Evolutionary conservation across 2,329 filamentous ascomycete species (phyloP).

Genomic region (Arthrobotrys entomopaga): DNA sequence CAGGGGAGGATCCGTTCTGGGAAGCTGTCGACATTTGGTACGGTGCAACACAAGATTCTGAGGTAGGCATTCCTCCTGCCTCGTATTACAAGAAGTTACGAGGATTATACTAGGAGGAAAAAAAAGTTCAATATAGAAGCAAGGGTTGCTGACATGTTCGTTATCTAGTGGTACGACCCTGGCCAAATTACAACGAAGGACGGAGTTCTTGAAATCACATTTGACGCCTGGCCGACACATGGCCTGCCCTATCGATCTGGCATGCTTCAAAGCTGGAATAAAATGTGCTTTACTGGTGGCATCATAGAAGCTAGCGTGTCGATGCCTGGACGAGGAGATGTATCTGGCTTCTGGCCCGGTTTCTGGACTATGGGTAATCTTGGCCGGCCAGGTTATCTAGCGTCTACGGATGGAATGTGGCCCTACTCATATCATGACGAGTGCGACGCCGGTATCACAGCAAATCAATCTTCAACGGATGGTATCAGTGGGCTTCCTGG

Average conservation of each 20-base stretch:
- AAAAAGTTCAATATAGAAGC: background rate
- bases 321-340: constrained; percentile 73
- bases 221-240: constrained; percentile 74
- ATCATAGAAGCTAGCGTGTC: constrained; percentile 76
- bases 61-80: constrained; percentile 27
- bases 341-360: constrained; percentile 77
- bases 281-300: constrained; percentile 77
- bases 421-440: constrained; percentile 76
- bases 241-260: constrained; percentile 74
- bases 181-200: constrained; percentile 72
- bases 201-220: constrained; percentile 72
- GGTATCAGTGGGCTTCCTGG: constrained; percentile 75
- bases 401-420: constrained; percentile 78
- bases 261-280: constrained; percentile 81
- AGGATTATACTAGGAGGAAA: background rate
- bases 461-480: constrained; percentile 75
- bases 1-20: constrained; percentile 75
- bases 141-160: background rate
- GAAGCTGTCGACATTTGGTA: constrained; percentile 63
- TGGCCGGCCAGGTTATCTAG: constrained; percentile 74
- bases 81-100: constrained; percentile 1
- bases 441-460: constrained; percentile 77
- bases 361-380: constrained; percentile 82
- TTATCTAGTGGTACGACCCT: constrained; percentile 72
- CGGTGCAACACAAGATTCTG: constrained; percentile 65